Percentiles rank a stretch among this genome's conserved stretches.
These are phyloP conservation scores for Typha latifolia DNA, from an alignment of 176 grass and related monocot genomes.

Conservation along the genomic window DNA sequence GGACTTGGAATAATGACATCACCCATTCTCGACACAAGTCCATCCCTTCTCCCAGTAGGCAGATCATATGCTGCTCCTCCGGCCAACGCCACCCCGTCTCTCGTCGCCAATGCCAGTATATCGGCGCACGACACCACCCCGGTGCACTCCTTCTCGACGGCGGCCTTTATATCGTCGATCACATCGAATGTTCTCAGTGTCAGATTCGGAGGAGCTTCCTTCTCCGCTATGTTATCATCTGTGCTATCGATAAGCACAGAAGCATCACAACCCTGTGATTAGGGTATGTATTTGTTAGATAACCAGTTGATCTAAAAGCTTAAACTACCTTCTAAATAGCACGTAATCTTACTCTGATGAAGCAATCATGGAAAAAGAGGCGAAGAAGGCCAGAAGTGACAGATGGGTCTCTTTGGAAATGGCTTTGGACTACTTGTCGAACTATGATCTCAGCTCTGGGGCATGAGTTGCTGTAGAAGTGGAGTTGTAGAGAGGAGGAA, in stretches of 20 bases:
- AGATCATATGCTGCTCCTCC: slow-evolving; percentile 12
- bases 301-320: background rate
- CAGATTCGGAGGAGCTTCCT: slow-evolving; percentile 31
- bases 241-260: slow-evolving; percentile 37
- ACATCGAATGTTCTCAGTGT: slow-evolving; percentile 32
- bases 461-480: slow-evolving; percentile 17
- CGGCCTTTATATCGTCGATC: slow-evolving; percentile 33
- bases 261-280: slow-evolving; percentile 17
- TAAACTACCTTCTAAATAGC: background rate
- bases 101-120: slow-evolving; percentile 14
- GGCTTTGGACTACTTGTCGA: background rate
- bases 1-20: slow-evolving; percentile 34
- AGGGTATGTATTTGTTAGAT: background rate
- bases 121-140: slow-evolving; percentile 46
- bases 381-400: slow-evolving; percentile 14
- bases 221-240: slow-evolving; percentile 22
- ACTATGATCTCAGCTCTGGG: slow-evolving; percentile 21
- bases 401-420: background rate
- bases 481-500: slow-evolving; percentile 1
- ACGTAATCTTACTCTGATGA: slow-evolving; percentile 1
- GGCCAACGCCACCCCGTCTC: slow-evolving; percentile 22
- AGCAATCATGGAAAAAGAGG: slow-evolving; percentile 24
- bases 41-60: slow-evolving; percentile 37
- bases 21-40: slow-evolving; percentile 15
- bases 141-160: slow-evolving; percentile 24